Percentiles rank a stretch among this genome's conserved stretches.
Evolutionary conservation across 371 early-diverging fungal genomes (phyloP).

Genomic region (Thermomucor indicae-seudaticae): DNA sequence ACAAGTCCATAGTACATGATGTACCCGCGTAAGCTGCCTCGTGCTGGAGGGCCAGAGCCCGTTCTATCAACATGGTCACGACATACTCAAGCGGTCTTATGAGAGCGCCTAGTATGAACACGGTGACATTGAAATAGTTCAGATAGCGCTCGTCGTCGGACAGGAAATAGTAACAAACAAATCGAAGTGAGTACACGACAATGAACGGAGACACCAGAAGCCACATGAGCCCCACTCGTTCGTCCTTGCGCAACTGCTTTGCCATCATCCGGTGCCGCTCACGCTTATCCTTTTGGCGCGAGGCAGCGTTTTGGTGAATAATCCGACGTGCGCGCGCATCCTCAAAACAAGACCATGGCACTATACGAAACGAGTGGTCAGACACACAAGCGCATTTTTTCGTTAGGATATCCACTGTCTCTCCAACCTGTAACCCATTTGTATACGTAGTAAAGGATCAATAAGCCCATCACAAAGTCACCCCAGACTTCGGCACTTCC

Average conservation of each 20-base stretch:
- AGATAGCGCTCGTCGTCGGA: constrained; percentile 56
- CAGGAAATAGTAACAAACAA: constrained; percentile 49
- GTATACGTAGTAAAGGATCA: constrained; percentile 64
- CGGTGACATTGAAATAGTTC: constrained; percentile 52
- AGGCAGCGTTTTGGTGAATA: constrained; percentile 13
- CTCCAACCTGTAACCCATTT: constrained; percentile 65
- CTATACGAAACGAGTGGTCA: constrained; percentile 18
- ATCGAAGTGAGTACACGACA: constrained; percentile 56
- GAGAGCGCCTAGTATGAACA: constrained; percentile 58
- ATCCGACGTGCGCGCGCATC: constrained; percentile 47
- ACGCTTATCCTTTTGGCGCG: constrained; percentile 6
- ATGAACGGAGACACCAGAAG: constrained; percentile 56
- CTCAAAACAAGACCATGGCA: constrained; percentile 60
- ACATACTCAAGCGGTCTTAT: constrained; percentile 53
- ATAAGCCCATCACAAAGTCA: constrained; percentile 56
- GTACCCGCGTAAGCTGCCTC: constrained; percentile 40
- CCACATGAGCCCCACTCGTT: constrained; percentile 48
- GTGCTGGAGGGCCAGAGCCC: constrained; percentile 51
- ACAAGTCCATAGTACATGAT: constrained; percentile 13
- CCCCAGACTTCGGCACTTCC: constrained; percentile 66
- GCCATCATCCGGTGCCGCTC: constrained; percentile 26
- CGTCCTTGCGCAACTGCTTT: constrained; percentile 49
- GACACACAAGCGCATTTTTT: background rate
- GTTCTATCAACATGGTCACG: constrained; percentile 41
- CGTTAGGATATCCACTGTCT: background rate